phyloP scores from a whole-genome alignment of 1,139 yeast genomes.

The Yamadazyma kanchanaburiensis region DNA sequence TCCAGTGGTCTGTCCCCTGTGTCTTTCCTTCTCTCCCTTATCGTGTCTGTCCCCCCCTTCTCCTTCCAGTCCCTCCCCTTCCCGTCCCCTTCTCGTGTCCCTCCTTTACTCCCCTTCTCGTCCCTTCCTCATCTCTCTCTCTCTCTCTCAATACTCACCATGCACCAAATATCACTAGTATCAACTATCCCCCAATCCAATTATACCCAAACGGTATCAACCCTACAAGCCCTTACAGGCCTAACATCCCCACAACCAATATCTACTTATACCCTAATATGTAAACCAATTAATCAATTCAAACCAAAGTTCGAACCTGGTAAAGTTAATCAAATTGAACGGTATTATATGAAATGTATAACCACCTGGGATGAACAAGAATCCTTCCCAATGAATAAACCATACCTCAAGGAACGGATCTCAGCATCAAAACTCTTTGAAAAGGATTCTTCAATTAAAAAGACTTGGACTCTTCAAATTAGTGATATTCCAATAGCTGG shows the following conservation, averaged over 20 bases:
- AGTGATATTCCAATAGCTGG: constrained; percentile 90
- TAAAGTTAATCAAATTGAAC: constrained; percentile 48
- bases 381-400: constrained; percentile 24
- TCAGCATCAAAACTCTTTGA: constrained; percentile 23
- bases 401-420: constrained; percentile 19
- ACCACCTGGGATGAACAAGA: constrained; percentile 38
- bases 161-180: constrained; percentile 42
- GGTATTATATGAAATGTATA: constrained; percentile 42
- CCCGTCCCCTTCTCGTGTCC: too few relatives aligned
- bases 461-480: constrained; percentile 63
- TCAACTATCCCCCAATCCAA: constrained; percentile 40
- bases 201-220: constrained; percentile 41
- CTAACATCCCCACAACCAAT: constrained; percentile 35
- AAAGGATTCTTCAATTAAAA: constrained; percentile 16
- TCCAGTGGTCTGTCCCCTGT: too few relatives aligned
- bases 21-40: too few relatives aligned
- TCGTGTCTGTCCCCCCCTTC: too few relatives aligned
- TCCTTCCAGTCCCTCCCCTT: too few relatives aligned
- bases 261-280: constrained; percentile 41
- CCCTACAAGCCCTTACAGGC: constrained; percentile 46
- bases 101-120: too few relatives aligned
- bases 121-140: constrained; percentile 1
- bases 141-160: constrained; percentile 2
- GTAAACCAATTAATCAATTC: constrained; percentile 42
- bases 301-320: constrained; percentile 50